These are phyloP conservation scores for Cucumis hystrix DNA, from an alignment of 306 rosid species.

Conservation along the genomic window DNA sequence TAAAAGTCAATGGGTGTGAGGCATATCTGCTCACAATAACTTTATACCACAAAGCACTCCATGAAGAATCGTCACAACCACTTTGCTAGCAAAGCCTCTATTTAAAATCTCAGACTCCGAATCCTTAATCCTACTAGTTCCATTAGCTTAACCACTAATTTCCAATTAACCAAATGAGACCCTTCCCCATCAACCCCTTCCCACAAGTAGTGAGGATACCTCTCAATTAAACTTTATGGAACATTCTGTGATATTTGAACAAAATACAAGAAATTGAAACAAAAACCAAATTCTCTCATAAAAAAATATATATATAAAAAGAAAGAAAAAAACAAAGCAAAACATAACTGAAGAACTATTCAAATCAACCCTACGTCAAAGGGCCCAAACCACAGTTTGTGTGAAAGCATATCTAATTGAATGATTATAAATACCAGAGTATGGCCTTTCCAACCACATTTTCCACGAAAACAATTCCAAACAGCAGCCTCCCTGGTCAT, in stretches of 20 bases:
- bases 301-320: too few species aligned
- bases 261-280: background rate
- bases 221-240: background rate
- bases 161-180: background rate
- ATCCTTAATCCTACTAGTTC: background rate
- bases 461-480: conserved; percentile 73
- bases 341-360: background rate
- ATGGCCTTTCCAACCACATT: conserved; percentile 85
- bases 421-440: conserved; percentile 32
- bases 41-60: background rate
- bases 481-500: conserved; percentile 43
- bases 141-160: background rate
- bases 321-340: too few species aligned
- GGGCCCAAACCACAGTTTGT: conserved; percentile 65
- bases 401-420: conserved; percentile 42
- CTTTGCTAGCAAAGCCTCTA: background rate
- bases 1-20: background rate
- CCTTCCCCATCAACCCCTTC: background rate
- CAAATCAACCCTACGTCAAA: background rate
- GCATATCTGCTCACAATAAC: background rate
- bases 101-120: background rate
- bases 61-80: background rate
- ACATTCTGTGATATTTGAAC: background rate
- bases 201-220: background rate
- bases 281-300: background rate